These are phyloP conservation scores for Hericium erinaceus DNA, from an alignment of 768 basidiomycete genomes.

Conservation along the genomic window DNA sequence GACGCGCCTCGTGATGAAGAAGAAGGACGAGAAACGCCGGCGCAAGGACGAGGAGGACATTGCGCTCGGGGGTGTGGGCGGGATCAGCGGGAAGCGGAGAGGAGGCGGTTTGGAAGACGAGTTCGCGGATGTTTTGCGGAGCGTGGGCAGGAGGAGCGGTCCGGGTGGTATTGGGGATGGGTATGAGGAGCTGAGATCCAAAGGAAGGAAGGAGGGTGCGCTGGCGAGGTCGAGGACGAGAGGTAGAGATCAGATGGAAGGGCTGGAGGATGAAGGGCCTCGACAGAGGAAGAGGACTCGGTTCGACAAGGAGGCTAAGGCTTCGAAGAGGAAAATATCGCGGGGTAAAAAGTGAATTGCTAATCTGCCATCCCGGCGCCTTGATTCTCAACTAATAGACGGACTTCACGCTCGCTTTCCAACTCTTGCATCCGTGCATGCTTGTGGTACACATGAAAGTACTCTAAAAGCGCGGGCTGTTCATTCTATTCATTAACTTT, in stretches of 20 bases:
- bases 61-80: constrained; percentile 66
- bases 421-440: too few species aligned
- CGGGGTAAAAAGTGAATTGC: constrained; percentile 9
- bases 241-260: constrained; percentile 21
- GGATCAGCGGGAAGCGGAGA: constrained; percentile 36
- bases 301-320: constrained; percentile 35
- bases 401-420: too few species aligned
- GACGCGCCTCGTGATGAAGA: constrained; percentile 82
- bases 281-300: constrained; percentile 29
- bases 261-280: constrained; percentile 22
- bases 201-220: constrained; percentile 52
- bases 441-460: too few species aligned
- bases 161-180: constrained; percentile 47
- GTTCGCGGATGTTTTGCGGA: constrained; percentile 70
- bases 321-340: constrained; percentile 23
- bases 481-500: too few species aligned
- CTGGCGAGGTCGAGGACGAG: constrained; percentile 48
- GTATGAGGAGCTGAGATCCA: constrained; percentile 70
- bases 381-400: too few species aligned
- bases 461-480: too few species aligned
- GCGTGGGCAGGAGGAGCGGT: constrained; percentile 37
- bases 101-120: constrained; percentile 76
- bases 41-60: constrained; percentile 78
- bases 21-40: constrained; percentile 69
- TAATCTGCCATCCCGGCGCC: too few species aligned